Evolutionary conservation across 1,284 basidiomycete genomes (phyloP).

Genomic region (Cryptococcus sp.): DNA sequence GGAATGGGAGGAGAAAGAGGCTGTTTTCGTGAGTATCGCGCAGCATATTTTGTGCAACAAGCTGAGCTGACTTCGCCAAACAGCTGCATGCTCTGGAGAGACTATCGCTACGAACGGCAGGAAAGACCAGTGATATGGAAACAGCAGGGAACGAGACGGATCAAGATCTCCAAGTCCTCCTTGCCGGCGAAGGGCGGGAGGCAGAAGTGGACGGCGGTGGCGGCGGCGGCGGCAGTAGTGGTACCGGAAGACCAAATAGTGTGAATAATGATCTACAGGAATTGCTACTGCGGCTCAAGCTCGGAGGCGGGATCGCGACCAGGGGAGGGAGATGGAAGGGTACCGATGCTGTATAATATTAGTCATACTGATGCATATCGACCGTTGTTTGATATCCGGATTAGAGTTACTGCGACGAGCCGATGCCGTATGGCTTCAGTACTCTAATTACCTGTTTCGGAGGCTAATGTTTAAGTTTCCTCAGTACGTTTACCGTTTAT

Average conservation of each 20-base stretch:
- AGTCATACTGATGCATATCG: too few species aligned
- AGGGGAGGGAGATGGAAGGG: neutral
- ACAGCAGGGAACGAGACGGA: constrained; percentile 15
- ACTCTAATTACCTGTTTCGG: too few species aligned
- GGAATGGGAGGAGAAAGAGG: constrained; percentile 63
- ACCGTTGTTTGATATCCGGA: too few species aligned
- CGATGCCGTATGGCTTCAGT: too few species aligned
- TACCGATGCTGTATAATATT: neutral
- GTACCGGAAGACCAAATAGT: neutral
- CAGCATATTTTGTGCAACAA: neutral
- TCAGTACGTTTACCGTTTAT: too few species aligned
- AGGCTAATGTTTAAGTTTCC: too few species aligned
- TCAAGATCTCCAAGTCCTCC: constrained; percentile 33
- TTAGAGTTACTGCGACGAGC: too few species aligned
- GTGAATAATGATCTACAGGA: constrained; percentile 27
- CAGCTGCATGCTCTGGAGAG: constrained; percentile 46
- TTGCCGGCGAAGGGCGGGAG: constrained; percentile 24
- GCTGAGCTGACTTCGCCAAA: constrained; percentile 2
- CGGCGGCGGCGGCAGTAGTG: neutral
- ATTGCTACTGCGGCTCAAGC: constrained; percentile 26
- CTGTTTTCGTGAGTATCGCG: constrained; percentile 60
- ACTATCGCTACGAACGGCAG: constrained; percentile 33
- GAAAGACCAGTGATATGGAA: neutral
- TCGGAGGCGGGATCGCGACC: constrained; percentile 3
- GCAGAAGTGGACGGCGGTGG: constrained; percentile 9